A percentile compares a stretch with the other conserved stretches of the same genome.
Evolutionary conservation across 2,329 filamentous ascomycete genomes (phyloP).

Genomic region (Ramularia collo-cygni): DNA sequence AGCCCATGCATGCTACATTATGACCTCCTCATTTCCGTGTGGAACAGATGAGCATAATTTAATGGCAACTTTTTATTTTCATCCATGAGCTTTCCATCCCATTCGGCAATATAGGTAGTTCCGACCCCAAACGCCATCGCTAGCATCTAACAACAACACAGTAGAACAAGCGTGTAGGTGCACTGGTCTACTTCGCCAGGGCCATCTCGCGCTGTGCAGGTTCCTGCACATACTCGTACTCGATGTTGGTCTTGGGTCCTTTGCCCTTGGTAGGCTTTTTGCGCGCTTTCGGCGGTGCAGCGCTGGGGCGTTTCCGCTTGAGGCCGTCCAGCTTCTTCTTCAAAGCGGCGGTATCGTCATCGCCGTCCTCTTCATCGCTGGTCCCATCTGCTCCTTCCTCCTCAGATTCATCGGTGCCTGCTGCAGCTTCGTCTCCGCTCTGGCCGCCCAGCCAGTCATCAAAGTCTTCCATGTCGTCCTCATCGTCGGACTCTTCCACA

Average conservation of each 20-base stretch:
- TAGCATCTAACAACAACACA: not conserved
- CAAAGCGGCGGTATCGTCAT: slow-evolving; percentile 50
- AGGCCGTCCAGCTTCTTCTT: slow-evolving; percentile 49
- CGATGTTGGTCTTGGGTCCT: slow-evolving; percentile 63
- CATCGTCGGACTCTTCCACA: slow-evolving; percentile 65
- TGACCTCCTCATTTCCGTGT: too few relatives aligned
- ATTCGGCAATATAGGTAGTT: too few relatives aligned
- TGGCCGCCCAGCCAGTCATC: slow-evolving; percentile 88
- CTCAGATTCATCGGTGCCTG: slow-evolving; percentile 44
- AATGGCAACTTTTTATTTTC: too few relatives aligned
- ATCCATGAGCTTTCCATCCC: too few relatives aligned
- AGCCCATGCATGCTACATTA: too few relatives aligned
- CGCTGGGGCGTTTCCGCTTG: slow-evolving; percentile 51
- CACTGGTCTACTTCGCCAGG: slow-evolving; percentile 19
- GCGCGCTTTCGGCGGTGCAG: slow-evolving; percentile 44
- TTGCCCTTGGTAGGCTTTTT: slow-evolving; percentile 48
- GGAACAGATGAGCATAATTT: too few relatives aligned
- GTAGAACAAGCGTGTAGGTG: not conserved
- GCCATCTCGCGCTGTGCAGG: slow-evolving; percentile 42
- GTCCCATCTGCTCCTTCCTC: slow-evolving; percentile 49
- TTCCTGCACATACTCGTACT: slow-evolving; percentile 67
- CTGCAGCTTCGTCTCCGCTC: slow-evolving; percentile 43
- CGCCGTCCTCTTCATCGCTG: slow-evolving; percentile 45
- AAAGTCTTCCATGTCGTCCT: slow-evolving; percentile 76
- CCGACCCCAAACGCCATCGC: slow-evolving; percentile 1